Base-by-base conservation (phyloP, 2,329 filamentous ascomycete species). In the Exutisphaerella laricina region DNA sequence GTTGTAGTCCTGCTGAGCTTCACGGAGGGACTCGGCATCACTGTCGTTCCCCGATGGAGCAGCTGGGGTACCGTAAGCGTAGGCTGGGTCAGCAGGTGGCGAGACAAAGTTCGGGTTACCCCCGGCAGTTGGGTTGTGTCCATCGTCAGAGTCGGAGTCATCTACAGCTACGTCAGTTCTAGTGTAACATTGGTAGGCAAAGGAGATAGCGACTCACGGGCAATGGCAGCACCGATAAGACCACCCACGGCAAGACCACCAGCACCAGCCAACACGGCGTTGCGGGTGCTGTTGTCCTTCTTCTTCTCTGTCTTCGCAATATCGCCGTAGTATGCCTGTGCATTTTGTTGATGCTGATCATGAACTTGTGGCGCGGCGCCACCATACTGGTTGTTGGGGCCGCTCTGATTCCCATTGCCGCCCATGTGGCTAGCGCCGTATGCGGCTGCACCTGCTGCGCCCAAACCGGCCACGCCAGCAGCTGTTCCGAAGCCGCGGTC, bases 171-270 rank as follows among this genome's bases (percentile, higher is more conserved):
- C n/a, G 43, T 23, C 9, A 42, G 33, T 14, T 22, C 2, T 21
- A 26, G 13, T 10, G 14, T 33, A 17, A 18, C 5, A 4, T 10
- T 18, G 6, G 28, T 5, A 18, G 20, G 13, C 5, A 13, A 23
- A 2, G 20, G 23, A 5, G 8, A 13, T 7, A 7, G 14, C 14
- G 20, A 23, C 33, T 39, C 14, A 47, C 45, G 35, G 29, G 71
- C 73, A 43, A 82, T 61, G 25, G 79, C 57, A 3, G 76, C 79
- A 34, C 78, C 79, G 8, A 74, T 79, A 23, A 78, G 58, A 31
- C 70, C 74, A 48, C 77, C 77, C 6, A 71, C 65, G 1, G 75
- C 78, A 20, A 80, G 48, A 57, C 79, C 79, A 31, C 71, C 79
- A 4, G 74, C 74, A 39, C 73, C 79, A 16, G 72, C 77, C 26